Evolutionary conservation across 2,329 filamentous ascomycete species (phyloP), one percentile per base, ranked within the genome.

Genomic region (Curvularia verruculosa): DNA sequence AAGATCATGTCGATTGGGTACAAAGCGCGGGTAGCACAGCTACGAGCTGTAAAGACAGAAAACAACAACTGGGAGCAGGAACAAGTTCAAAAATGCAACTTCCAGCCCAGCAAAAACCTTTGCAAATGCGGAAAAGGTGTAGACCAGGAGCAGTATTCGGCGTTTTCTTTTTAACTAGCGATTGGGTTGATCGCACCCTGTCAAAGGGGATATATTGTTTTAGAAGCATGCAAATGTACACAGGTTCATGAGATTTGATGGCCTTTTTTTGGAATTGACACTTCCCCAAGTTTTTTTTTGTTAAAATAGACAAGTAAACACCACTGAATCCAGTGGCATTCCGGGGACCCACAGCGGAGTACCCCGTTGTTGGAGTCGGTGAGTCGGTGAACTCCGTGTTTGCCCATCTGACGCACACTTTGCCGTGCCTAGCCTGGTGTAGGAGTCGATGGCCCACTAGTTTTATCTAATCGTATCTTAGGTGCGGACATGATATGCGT

Each of bases 111-210:
- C 49, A 21, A 31, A 21, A 21, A 52, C 43, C n/a, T 29, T 45
- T 45, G 43, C 26, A 24, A 65, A 53, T 55, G 59, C 49, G 60
- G 43, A 60, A 64, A 41, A 61, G 65, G 61, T 71, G 67, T 72
- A 74, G 68, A 70, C 56, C 70, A 62, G 53, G 65, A 64, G 45
- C 24, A 36, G 50, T 58, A 58, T 58, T 45, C 54, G 67, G 72
- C 69, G 24, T 52, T 51, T 54, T 57, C 19, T 52, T 51, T 54
- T 57, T 31, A 9, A 50, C 59, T 41, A 54, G 67, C 68, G 68
- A 63, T 63, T 65, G 58, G 61, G 56, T 50, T 55, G 43, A 56
- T 56, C 61, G 26, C 43, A 7, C 58, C 66, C 61, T 23, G 34
- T 37, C 44, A 37, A 15, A 26, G 24, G 40, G 26, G 29, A 31